Base-by-base conservation (phyloP, 164 flowering plant genomes). In the Stephania yunnanensis region DNA sequence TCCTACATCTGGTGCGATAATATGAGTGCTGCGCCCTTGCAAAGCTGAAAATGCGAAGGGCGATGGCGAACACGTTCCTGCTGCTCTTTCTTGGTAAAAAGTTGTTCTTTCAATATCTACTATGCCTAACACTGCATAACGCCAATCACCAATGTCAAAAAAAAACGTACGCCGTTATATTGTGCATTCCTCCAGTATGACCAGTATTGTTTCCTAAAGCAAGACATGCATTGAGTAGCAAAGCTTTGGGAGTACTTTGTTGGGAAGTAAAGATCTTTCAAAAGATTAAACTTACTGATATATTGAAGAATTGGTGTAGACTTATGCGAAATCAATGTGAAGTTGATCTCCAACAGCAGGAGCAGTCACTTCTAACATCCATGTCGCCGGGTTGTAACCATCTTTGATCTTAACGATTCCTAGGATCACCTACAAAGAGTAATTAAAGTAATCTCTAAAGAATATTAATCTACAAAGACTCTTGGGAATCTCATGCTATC, bases 1-100 rank as follows among this genome's bases (percentile, higher is more conserved):
- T n/a, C n/a, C n/a, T n/a, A n/a, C n/a, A n/a, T n/a, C n/a, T n/a
- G n/a, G n/a, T n/a, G n/a, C n/a, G n/a, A n/a, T n/a, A n/a, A n/a
- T n/a, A n/a, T n/a, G n/a, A n/a, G n/a, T n/a, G n/a, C n/a, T n/a
- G n/a, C n/a, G n/a, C n/a, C n/a, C n/a, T n/a, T n/a, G n/a, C n/a
- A n/a, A n/a, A n/a, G n/a, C n/a, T n/a, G 87, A 86, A 83, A 86
- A 83, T 74, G 86, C 87, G 76, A 84, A 84, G 29, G 85, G 84
- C 77, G 87, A 73, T 36, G 83, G 78, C 46, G 87, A 80, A 69
- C 79, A 87, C 89, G 86, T 88, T 45, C 91, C 87, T 0, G 91
- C 88, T 63, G 91, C 91, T 85, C 80, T 83, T 82, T 89, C 90
- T n/a, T 89, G 42, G 42, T 36, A 36, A 36, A 36, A 36, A 36